These are phyloP conservation scores for Penicillium psychrosexuale DNA, from an alignment of 2,329 filamentous ascomycete species.

Conservation along the genomic window DNA sequence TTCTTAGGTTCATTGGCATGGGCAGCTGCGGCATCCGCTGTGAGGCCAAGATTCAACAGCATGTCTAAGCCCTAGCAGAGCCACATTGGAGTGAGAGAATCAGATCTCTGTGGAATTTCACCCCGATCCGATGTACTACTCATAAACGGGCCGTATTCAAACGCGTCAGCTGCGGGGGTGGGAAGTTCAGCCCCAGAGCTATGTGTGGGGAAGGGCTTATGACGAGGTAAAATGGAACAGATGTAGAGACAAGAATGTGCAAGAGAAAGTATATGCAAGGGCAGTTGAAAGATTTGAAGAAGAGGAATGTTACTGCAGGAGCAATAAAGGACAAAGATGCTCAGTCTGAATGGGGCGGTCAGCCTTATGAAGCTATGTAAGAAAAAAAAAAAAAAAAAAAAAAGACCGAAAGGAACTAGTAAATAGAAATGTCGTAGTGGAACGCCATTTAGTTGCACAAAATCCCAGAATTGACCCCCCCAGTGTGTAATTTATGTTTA, in stretches of 20 bases:
- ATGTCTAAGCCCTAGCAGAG: conserved; percentile 30
- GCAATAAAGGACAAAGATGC: background rate
- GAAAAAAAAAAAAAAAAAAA: background rate
- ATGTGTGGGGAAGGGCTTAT: background rate
- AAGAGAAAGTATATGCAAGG: background rate
- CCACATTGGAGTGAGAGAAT: conserved; percentile 16
- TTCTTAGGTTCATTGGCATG: conserved; percentile 37
- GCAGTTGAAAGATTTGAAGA: background rate
- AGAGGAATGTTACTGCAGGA: background rate
- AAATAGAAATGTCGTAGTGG: background rate
- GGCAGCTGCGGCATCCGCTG: conserved; percentile 45
- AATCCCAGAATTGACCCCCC: no score
- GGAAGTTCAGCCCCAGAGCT: background rate
- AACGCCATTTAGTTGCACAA: background rate
- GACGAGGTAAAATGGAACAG: background rate
- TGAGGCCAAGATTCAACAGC: conserved; percentile 44
- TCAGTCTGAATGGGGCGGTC: conserved; percentile 14
- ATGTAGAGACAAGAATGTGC: background rate
- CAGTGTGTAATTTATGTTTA: background rate
- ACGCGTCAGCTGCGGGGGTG: conserved; percentile 17
- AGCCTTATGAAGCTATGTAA: conserved; percentile 19
- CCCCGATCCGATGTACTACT: conserved; percentile 1
- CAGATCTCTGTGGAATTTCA: conserved; percentile 4
- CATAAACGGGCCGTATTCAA: conserved; percentile 7
- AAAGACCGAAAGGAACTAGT: background rate